Evolutionary conservation across 768 basidiomycete species (phyloP).

Genomic region (Agrocybe praecox): DNA sequence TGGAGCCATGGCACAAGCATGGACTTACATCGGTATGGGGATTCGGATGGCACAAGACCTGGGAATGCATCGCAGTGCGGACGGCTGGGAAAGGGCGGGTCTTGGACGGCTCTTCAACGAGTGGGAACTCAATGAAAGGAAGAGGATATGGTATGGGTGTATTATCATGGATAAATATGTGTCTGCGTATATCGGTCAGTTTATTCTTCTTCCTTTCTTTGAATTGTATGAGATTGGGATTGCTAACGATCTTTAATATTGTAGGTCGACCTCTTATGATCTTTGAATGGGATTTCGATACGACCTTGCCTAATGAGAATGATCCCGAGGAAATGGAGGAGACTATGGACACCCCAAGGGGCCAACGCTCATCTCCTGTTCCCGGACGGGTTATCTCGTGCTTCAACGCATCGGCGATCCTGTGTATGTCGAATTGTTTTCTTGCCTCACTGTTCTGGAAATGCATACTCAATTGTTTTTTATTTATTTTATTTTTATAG

Average conservation of each 20-base stretch:
- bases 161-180: conserved; percentile 81
- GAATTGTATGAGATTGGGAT: no score
- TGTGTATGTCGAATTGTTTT: conserved; percentile 51
- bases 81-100: conserved; percentile 69
- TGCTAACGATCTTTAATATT: neutral
- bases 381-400: conserved; percentile 66
- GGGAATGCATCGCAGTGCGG: conserved; percentile 81
- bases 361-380: conserved; percentile 30
- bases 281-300: conserved; percentile 77
- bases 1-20: conserved; percentile 87
- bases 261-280: conserved; percentile 75
- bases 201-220: conserved; percentile 4
- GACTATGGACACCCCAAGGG: conserved; percentile 32
- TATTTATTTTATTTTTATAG: conserved; percentile 47
- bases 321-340: conserved; percentile 71
- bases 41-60: conserved; percentile 93
- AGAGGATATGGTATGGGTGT: conserved; percentile 79
- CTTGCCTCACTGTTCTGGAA: neutral
- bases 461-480: conserved; percentile 11
- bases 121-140: conserved; percentile 68
- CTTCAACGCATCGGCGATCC: conserved; percentile 71
- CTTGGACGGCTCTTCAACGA: conserved; percentile 60
- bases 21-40: conserved; percentile 86
- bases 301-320: conserved; percentile 59
- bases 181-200: conserved; percentile 72